These are phyloP conservation scores for Atalantia buxifolia DNA, from an alignment of 345 rosid species.

Conservation along the genomic window DNA sequence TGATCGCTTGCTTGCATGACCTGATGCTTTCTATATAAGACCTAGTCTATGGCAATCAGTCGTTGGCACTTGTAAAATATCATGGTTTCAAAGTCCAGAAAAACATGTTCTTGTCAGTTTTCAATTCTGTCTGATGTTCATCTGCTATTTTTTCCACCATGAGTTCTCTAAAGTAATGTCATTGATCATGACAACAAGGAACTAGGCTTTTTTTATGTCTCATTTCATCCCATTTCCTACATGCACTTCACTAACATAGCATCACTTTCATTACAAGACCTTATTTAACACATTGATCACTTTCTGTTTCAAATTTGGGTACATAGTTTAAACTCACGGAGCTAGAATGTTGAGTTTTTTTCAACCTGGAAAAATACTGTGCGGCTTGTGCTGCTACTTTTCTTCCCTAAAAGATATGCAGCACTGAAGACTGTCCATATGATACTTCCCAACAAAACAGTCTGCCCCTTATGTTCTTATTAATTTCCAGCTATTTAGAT, in stretches of 20 bases:
- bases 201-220: not conserved
- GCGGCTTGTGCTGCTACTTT: not conserved
- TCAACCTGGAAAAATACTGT: not conserved
- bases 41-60: not conserved
- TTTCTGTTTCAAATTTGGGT: not conserved
- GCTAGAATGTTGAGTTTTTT: not conserved
- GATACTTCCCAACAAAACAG: not conserved
- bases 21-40: not conserved
- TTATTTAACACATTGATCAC: not conserved
- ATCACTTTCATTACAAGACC: not conserved
- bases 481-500: not conserved
- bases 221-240: not conserved
- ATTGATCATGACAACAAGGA: not conserved
- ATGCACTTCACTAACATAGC: not conserved
- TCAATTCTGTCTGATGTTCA: not conserved
- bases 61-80: too few relatives aligned
- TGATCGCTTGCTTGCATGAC: not conserved
- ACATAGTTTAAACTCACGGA: not conserved
- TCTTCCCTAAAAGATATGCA: not conserved
- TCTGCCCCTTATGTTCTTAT: not conserved
- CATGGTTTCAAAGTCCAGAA: not conserved
- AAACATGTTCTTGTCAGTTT: not conserved
- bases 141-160: not conserved
- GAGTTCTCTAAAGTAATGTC: not conserved
- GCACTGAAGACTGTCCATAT: not conserved